phyloP scores from a whole-genome alignment of 2,329 filamentous ascomycete genomes.

The Alternaria solani region DNA sequence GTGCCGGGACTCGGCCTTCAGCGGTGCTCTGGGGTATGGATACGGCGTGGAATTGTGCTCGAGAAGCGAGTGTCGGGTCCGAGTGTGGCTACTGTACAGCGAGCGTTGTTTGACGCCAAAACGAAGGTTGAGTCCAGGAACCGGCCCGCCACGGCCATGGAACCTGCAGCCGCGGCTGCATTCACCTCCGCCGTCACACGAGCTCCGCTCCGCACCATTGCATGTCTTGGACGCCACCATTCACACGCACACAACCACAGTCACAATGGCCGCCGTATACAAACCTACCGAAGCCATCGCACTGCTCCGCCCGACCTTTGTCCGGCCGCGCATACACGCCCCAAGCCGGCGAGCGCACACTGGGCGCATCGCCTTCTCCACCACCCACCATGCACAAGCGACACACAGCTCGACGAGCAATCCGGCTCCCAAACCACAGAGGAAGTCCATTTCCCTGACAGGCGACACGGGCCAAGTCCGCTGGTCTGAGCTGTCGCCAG shows the following conservation, averaged over 20 bases:
- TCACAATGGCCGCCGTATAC: slow-evolving; percentile 42
- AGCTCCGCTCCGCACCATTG: slow-evolving; percentile 16
- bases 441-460: slow-evolving; percentile 79
- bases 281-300: slow-evolving; percentile 42
- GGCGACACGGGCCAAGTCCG: slow-evolving; percentile 85
- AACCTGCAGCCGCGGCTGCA: slow-evolving; percentile 26
- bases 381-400: slow-evolving; percentile 33
- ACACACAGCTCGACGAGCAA: slow-evolving; percentile 38
- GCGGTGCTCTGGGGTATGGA: not conserved
- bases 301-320: slow-evolving; percentile 36
- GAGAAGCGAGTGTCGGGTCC: slow-evolving; percentile 2
- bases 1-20: slow-evolving; percentile 6
- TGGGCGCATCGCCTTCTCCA: slow-evolving; percentile 38
- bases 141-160: slow-evolving; percentile 25
- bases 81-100: slow-evolving; percentile 5
- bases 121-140: slow-evolving; percentile 23
- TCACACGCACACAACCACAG: slow-evolving; percentile 13
- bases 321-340: slow-evolving; percentile 32
- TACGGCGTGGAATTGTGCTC: slow-evolving; percentile 4
- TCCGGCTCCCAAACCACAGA: slow-evolving; percentile 57
- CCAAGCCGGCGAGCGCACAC: slow-evolving; percentile 13
- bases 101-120: slow-evolving; percentile 32
- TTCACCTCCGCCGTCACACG: slow-evolving; percentile 15
- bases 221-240: not conserved
- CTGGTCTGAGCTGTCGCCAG: slow-evolving; percentile 77